phyloP scores from a whole-genome alignment of 176 grass and related monocot species.

The Paspalum vaginatum region DNA sequence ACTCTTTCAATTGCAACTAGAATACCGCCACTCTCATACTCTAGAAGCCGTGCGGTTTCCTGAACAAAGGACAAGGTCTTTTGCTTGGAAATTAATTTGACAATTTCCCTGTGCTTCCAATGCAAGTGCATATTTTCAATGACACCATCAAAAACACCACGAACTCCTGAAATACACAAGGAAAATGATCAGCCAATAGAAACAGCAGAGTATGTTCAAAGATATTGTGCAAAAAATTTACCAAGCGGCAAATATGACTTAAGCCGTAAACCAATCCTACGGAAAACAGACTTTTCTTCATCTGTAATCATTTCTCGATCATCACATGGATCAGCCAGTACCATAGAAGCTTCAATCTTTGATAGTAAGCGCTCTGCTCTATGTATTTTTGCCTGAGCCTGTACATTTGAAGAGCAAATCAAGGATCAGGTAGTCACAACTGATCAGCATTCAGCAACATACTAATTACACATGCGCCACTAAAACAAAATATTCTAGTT shows the following conservation, averaged over 20 bases:
- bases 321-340: conserved; percentile 66
- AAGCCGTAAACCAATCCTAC: conserved; percentile 89
- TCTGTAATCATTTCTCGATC: conserved; percentile 89
- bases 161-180: conserved; percentile 58
- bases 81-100: conserved; percentile 93
- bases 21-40: conserved; percentile 95
- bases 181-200: conserved; percentile 18
- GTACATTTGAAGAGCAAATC: conserved; percentile 32
- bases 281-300: conserved; percentile 92
- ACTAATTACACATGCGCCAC: background rate
- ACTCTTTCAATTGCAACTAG: conserved; percentile 89
- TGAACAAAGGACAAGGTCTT: conserved; percentile 84
- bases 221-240: conserved; percentile 47
- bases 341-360: conserved; percentile 86
- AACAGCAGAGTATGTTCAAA: conserved; percentile 12
- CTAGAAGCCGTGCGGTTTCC: conserved; percentile 80
- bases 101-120: conserved; percentile 95
- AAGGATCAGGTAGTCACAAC: conserved; percentile 15
- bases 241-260: conserved; percentile 92
- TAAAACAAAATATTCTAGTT: conserved; percentile 4
- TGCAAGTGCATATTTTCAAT: conserved; percentile 99
- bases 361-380: conserved; percentile 71
- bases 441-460: conserved; percentile 2
- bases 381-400: conserved; percentile 82
- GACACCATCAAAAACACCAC: conserved; percentile 94